Base-by-base conservation (phyloP, 441 rosid species). In the Kokia cookei region DNA sequence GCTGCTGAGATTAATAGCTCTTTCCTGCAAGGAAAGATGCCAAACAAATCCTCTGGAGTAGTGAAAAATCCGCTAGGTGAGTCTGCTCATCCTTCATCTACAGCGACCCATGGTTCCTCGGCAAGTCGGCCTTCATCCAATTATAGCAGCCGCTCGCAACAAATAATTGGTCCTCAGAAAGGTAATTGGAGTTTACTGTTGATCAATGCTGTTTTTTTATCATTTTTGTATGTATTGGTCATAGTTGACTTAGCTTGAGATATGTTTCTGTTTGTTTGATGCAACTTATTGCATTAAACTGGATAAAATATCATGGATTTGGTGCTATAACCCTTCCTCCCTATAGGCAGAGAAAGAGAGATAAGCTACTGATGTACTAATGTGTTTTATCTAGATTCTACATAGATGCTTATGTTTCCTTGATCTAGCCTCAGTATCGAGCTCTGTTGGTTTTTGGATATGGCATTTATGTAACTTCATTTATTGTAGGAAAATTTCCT, bases 111-210 rank as follows among this genome's bases (percentile, higher is more conserved):
- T 59, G 80, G 86, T 75, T 84, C 93, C 80, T 84, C 91, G 7
- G 81, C 82, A 62, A 92, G 91, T 76, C 85, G 94, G 76, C 95
- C 97, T 75, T 82, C 94, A 45, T 90, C 97, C 58, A 89, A 89
- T 79, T 86, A 91, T 84, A 81, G 82, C 80, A 86, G 76, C 81
- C 87, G 91, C 50, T 82, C 95, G 13, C 96, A 87, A 73, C 95
- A 87, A 80, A 77, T 79, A 62, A 73, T 80, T 75, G 93, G 92
- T 74, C 62, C 86, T 48, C 94, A 86, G 71, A 94, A 86, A 86
- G 98, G 98, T 92, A 81, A 65, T 4, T n/a, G 24, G 55, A 47
- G 35, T 77, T 37, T 45, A 54, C 58, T 65, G n/a, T 58, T 50
- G 17, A 53, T 63, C 17, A 32, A 37, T 15, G 11, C 73, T 69